Conservation (phyloP, 371 early-diverging fungal genomes). For the Smittium mucronatum region DNA sequence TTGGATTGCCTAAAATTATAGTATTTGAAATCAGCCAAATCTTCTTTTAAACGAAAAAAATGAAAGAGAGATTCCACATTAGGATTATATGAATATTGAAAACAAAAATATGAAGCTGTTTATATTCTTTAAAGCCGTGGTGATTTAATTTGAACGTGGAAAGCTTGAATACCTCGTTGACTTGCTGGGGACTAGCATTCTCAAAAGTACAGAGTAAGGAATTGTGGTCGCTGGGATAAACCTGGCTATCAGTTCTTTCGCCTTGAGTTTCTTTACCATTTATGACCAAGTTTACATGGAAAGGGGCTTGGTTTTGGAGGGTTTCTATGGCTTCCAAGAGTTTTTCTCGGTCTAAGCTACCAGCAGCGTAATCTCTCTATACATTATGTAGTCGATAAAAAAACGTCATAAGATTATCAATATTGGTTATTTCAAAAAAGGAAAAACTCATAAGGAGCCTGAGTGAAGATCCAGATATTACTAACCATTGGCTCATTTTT, state of each 20-base stretch:
- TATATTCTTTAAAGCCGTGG: too few relatives aligned
- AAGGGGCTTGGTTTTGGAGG: constrained; percentile 53
- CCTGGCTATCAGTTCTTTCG: constrained; percentile 55
- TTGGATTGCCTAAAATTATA: constrained; percentile 55
- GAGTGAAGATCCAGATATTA: background rate
- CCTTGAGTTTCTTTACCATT: constrained; percentile 66
- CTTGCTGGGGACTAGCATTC: constrained; percentile 57
- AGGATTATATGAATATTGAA: background rate
- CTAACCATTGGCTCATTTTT: constrained; percentile 3
- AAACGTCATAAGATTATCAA: background rate
- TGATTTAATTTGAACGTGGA: too few relatives aligned
- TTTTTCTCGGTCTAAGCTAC: constrained; percentile 58
- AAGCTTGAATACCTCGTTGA: constrained; percentile 35
- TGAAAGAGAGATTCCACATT: background rate
- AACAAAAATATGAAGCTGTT: background rate
- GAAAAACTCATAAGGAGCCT: background rate
- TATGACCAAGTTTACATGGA: constrained; percentile 70
- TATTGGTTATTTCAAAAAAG: background rate
- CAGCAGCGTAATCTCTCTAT: constrained; percentile 50
- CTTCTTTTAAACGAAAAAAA: too few relatives aligned
- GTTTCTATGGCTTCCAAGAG: constrained; percentile 65
- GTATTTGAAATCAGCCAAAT: background rate
- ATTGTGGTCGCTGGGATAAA: constrained; percentile 73
- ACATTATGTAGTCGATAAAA: background rate
- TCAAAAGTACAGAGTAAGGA: constrained; percentile 68